Evolutionary conservation across 1,284 basidiomycete genomes (phyloP), one percentile per base, ranked within the genome.

Genomic region (Leccinum proximum): DNA sequence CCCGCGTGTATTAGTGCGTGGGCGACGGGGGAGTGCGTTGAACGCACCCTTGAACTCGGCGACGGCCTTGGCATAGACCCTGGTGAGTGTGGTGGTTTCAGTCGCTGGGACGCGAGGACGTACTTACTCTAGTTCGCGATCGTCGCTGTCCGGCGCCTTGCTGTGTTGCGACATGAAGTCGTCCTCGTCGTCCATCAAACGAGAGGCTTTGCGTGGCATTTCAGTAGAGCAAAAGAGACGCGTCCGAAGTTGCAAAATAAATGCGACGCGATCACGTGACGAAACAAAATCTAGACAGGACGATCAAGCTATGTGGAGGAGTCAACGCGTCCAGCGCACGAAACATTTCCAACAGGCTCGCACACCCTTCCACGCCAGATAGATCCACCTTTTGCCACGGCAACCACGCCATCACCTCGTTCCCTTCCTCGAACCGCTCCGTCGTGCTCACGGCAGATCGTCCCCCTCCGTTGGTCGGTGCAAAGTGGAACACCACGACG

Each of bases 301-400:
- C 69, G 26, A 75, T 69, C 56, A 77, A 63, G 35, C 67, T 75
- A 61, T 68, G 74, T 5, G 75, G 73, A 1, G 73, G 72, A 58
- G 69, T 76, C 62, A 74, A 66, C 59, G 62, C 58, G 40, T 77
- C 75, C 1, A 76, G 64, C 60, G 64, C 37, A 58, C 63, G 67
- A 63, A 75, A 65, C 66, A 65, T 66, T 45, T 64, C 67, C 67
- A 68, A 68, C 3, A 73, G 57, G 14, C 61, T 57, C 9, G 57
- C 64, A 22, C 38, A 56, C 18, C 18, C 63, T 42, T 66, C 64
- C 4, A 61, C 59, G 16, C 64, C 64, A 1, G 61, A 64, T 18
- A 77, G 16, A 2, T 67, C 69, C 26, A 74, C 64, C 16, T 70
- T 76, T 1, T 74, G 68, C 76, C 76, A 77, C 8, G 77, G 77